Base-by-base conservation (phyloP, 1,139 yeast species). In the Scheffersomyces stambukii region DNA sequence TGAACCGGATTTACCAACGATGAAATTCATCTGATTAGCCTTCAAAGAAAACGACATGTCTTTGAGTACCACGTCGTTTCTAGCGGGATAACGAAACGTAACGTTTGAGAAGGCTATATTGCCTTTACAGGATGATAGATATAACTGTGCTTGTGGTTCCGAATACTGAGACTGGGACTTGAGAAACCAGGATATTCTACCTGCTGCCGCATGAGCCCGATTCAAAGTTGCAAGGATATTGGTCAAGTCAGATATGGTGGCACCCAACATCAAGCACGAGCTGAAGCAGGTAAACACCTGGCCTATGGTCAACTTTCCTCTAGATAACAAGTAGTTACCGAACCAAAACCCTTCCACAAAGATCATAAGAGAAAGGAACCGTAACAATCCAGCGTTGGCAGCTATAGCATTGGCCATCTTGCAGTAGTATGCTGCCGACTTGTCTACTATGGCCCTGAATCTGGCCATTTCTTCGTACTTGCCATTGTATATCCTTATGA, bases 261-360 rank as follows among this genome's bases (percentile, higher is more conserved):
- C 67, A 0, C 93, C 84, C 17, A 86, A 59, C 54, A 77, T 65
- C 15, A 89, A 54, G 45, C 95, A 85, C 6, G 95, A 71, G 45
- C 86, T 79, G 46, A 91, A 86, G 19, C 94, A 82, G 0, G 96
- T 81, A 32, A 91, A 64, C 0, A 89, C 84, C 22, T 76, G 70
- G 10, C 81, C 80, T 1, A 85, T 60, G 2, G 61, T 43, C 8
- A 77, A 48, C 11, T 67, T 63, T 0, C 75, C 75, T 4, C 56
- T 50, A 24, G 58, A 55, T 4, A 86, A 79, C 64, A 84, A 69
- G 28, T 65, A 60, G 21, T 80, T 72, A 3, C 97, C 98, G 55
- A 79, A 89, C 83, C 94, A 88, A 45, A 89, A 84, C 0, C 93
- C 95, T 51, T 86, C 96, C 2, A 88, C 84, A 61, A 89, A 88